Percentiles rank a stretch among this genome's conserved stretches.
These are phyloP conservation scores for Teunomyces lycoperdinae DNA, from an alignment of 805 yeast species.

Conservation along the genomic window DNA sequence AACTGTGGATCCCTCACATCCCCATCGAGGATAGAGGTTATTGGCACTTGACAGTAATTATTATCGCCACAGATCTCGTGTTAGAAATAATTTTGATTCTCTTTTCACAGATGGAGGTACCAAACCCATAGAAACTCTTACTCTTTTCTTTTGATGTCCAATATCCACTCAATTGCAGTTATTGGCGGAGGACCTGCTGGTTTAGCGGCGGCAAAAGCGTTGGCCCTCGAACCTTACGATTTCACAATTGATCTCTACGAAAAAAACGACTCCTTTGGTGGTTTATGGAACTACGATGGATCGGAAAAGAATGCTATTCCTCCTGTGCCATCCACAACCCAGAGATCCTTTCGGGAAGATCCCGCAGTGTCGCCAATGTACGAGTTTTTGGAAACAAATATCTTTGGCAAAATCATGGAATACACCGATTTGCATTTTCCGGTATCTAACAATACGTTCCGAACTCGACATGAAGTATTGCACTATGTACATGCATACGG, in stretches of 20 bases:
- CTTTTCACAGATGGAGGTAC: too few relatives aligned
- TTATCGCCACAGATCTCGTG: background rate
- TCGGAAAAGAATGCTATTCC: conserved; percentile 15
- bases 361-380: conserved; percentile 22
- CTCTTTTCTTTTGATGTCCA: background rate
- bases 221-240: conserved; percentile 15
- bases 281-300: conserved; percentile 40
- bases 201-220: conserved; percentile 23
- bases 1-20: background rate
- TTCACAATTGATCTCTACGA: conserved; percentile 41
- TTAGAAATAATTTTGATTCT: background rate
- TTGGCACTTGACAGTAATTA: background rate
- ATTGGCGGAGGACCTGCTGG: conserved; percentile 28
- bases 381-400: conserved; percentile 34
- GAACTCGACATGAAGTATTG: conserved; percentile 15
- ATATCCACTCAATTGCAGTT: conserved; percentile 16
- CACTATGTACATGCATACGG: conserved; percentile 16
- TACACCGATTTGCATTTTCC: conserved; percentile 32
- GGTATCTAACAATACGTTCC: conserved; percentile 11
- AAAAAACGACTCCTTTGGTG: conserved; percentile 38
- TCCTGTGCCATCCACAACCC: conserved; percentile 5
- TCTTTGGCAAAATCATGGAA: conserved; percentile 46
- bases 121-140: background rate
- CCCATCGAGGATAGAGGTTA: background rate
- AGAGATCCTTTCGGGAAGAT: background rate